A percentile compares a stretch with the other conserved stretches of the same genome.
Conservation (phyloP, 345 rosid species). For the Hibiscus syriacus region DNA sequence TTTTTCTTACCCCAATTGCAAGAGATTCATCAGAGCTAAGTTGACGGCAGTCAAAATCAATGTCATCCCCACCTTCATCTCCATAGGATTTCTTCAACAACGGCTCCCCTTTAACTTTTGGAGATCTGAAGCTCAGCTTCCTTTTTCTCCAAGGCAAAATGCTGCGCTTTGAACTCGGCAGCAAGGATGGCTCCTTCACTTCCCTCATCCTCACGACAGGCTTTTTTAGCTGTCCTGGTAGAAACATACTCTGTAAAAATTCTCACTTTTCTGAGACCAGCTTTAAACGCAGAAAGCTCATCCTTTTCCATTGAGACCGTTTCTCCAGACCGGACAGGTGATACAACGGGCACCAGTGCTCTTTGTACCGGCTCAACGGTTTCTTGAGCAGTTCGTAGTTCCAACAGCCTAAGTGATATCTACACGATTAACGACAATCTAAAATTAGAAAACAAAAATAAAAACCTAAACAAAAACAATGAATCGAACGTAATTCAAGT, state of each 20-base stretch:
- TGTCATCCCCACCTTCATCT: constrained; percentile 98
- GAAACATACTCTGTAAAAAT: constrained; percentile 69
- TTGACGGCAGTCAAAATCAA: constrained; percentile 88
- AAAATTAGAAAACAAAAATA: background rate
- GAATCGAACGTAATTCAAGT: background rate
- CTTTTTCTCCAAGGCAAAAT: constrained; percentile 89
- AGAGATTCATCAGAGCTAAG: constrained; percentile 74
- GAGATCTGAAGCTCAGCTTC: constrained; percentile 80
- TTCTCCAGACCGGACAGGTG: constrained; percentile 45
- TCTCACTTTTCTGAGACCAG: constrained; percentile 80
- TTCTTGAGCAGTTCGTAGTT: constrained; percentile 64
- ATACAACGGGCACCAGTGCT: constrained; percentile 47
- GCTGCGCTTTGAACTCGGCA: constrained; percentile 57
- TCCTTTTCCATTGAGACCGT: constrained; percentile 42
- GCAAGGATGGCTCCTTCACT: constrained; percentile 49
- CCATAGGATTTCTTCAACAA: constrained; percentile 79
- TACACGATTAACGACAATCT: constrained; percentile 19
- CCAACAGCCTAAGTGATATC: constrained; percentile 67
- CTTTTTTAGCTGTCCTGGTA: constrained; percentile 50
- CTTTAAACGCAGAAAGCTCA: constrained; percentile 79
- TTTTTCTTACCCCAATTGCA: constrained; percentile 38
- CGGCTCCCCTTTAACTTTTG: constrained; percentile 89
- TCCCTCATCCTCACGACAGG: constrained; percentile 57
- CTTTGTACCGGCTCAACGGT: constrained; percentile 38
- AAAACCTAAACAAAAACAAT: background rate